These are phyloP conservation scores for Xylaria grammica DNA, from an alignment of 495 filamentous ascomycete genomes.

Conservation along the genomic window DNA sequence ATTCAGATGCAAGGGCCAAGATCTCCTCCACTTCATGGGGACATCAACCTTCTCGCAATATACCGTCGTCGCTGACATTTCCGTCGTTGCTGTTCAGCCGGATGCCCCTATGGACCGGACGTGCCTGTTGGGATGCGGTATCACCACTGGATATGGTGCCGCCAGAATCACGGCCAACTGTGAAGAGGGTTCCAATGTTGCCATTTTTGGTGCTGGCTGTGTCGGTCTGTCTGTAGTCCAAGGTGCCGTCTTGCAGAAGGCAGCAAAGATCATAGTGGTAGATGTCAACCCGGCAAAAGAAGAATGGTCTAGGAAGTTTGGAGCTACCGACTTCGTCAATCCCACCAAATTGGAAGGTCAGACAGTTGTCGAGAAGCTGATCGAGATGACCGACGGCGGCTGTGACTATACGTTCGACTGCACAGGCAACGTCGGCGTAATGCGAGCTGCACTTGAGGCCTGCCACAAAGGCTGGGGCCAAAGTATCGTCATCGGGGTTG, in stretches of 20 bases:
- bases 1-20: constrained; percentile 91
- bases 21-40: constrained; percentile 98
- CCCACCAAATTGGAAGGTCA: constrained; percentile 77
- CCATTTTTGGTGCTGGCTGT: constrained; percentile 94
- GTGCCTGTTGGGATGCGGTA: constrained; percentile 94
- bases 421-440: constrained; percentile 94
- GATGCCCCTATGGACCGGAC: constrained; percentile 96
- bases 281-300: constrained; percentile 95
- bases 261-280: constrained; percentile 90
- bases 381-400: constrained; percentile 99
- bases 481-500: constrained; percentile 97
- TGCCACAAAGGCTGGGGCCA: constrained; percentile 99
- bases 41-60: constrained; percentile 98
- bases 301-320: constrained; percentile 90
- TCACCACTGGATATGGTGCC: constrained; percentile 97
- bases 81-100: constrained; percentile 88
- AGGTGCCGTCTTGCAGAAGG: constrained; percentile 87
- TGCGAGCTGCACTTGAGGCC: constrained; percentile 94
- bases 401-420: constrained; percentile 99
- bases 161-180: constrained; percentile 90
- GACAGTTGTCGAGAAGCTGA: constrained; percentile 85
- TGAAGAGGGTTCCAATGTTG: constrained; percentile 87
- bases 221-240: constrained; percentile 95
- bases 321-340: constrained; percentile 96
- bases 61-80: constrained; percentile 98